These are phyloP conservation scores for Rhizophora mangle DNA, from an alignment of 345 rosid species.

Conservation along the genomic window DNA sequence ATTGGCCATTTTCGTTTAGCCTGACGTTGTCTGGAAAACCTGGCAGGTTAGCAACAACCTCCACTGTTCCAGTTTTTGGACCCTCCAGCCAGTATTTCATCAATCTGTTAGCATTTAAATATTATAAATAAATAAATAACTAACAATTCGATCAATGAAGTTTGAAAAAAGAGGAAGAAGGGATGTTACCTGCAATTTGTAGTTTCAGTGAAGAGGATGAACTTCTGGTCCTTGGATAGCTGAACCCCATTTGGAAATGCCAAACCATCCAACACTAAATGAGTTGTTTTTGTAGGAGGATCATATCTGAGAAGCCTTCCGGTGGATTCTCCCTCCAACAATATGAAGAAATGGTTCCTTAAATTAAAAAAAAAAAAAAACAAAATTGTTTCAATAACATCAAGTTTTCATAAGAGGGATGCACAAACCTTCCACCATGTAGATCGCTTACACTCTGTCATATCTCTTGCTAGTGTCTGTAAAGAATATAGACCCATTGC, in stretches of 20 bases:
- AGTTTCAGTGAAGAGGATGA: slow-evolving; percentile 85
- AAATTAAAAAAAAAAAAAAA: slow-evolving; percentile 1
- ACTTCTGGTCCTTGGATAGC: slow-evolving; percentile 67
- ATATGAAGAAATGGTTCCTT: slow-evolving; percentile 84
- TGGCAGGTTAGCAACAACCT: slow-evolving; percentile 63
- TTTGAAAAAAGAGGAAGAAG: not conserved
- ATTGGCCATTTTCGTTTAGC: slow-evolving; percentile 69
- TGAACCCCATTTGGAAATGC: slow-evolving; percentile 97
- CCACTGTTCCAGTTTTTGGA: slow-evolving; percentile 40
- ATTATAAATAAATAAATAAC: not conserved
- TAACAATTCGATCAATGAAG: not conserved
- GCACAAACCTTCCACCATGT: not conserved
- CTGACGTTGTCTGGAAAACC: slow-evolving; percentile 97
- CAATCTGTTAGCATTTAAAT: slow-evolving; percentile 40
- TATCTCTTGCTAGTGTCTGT: slow-evolving; percentile 92
- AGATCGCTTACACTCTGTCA: slow-evolving; percentile 64
- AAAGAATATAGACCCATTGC: slow-evolving; percentile 87
- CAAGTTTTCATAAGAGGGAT: not conserved
- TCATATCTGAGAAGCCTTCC: slow-evolving; percentile 92
- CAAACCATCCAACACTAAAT: slow-evolving; percentile 72
- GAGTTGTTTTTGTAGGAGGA: slow-evolving; percentile 71
- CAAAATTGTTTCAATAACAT: not conserved
- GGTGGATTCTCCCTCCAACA: slow-evolving; percentile 91
- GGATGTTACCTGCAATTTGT: slow-evolving; percentile 78
- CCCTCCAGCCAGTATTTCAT: slow-evolving; percentile 95